Conservation (phyloP, 352 stramenopile genomes). For the Phytophthora pinifolia region DNA sequence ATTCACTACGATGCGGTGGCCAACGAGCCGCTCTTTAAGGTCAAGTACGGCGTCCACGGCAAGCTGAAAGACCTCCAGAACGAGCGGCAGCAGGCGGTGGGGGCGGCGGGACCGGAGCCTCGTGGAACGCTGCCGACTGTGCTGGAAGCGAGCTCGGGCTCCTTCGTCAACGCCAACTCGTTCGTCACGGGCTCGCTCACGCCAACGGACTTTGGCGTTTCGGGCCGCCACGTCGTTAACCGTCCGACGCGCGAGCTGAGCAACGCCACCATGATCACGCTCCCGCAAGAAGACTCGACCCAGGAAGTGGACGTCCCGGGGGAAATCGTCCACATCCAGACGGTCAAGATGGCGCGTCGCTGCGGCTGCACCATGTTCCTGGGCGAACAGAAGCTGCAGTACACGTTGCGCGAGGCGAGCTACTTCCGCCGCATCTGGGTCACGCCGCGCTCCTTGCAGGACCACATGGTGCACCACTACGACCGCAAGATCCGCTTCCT, state of each 20-base stretch:
- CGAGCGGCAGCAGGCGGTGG: constrained; percentile 26
- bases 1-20: constrained; percentile 67
- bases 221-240: constrained; percentile 28
- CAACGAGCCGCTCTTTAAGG: constrained; percentile 54
- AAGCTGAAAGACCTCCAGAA: constrained; percentile 42
- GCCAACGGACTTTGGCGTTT: constrained; percentile 23
- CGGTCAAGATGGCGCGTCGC: constrained; percentile 46
- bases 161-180: constrained; percentile 23
- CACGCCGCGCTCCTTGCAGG: constrained; percentile 54
- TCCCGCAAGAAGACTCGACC: constrained; percentile 42
- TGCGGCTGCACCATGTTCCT: constrained; percentile 68
- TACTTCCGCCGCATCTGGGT: constrained; percentile 75
- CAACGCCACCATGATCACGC: constrained; percentile 38
- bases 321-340: constrained; percentile 73
- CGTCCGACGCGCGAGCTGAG: constrained; percentile 36
- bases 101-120: constrained; percentile 13
- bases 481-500: constrained; percentile 69
- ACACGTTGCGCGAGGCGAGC: constrained; percentile 61
- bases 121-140: constrained; percentile 24
- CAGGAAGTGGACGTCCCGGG: constrained; percentile 72
- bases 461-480: constrained; percentile 87
- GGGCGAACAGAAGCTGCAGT: constrained; percentile 71
- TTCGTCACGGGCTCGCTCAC: constrained; percentile 15
- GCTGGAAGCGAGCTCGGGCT: constrained; percentile 17
- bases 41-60: constrained; percentile 48